Evolutionary conservation across 1,284 basidiomycete species (phyloP).

Genomic region (Malassezia caprae): DNA sequence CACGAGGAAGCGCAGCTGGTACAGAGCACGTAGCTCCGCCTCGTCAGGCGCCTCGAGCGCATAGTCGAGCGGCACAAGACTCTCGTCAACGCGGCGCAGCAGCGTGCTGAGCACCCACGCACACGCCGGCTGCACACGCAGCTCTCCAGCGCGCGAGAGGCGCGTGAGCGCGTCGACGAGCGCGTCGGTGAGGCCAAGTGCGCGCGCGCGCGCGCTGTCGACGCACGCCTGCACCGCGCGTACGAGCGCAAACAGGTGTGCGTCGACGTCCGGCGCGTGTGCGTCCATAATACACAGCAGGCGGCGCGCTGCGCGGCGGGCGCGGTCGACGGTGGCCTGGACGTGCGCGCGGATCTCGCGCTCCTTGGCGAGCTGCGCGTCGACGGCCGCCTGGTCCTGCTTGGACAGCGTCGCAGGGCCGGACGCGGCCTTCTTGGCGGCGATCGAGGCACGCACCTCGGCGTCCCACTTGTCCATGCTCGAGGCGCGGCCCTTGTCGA

Average conservation of each 20-base stretch:
- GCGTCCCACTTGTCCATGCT: conserved; percentile 46
- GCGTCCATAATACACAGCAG: conserved; percentile 26
- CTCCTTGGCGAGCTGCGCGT: conserved; percentile 38
- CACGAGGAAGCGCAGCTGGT: conserved; percentile 70
- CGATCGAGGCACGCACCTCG: conserved; percentile 42
- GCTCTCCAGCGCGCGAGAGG: not conserved
- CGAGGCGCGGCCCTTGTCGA: conserved; percentile 31
- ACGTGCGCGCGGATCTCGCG: conserved; percentile 30
- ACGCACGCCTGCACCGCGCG: conserved; percentile 28
- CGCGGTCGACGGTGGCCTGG: conserved; percentile 21
- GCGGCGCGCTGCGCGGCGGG: conserved; percentile 25
- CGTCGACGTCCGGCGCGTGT: conserved; percentile 24
- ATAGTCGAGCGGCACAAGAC: conserved; percentile 33
- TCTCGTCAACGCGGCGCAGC: conserved; percentile 31
- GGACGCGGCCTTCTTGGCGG: conserved; percentile 38
- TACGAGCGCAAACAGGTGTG: conserved; percentile 29
- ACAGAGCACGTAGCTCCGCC: conserved; percentile 72
- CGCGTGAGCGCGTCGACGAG: conserved; percentile 1
- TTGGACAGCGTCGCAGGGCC: conserved; percentile 35
- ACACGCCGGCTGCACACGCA: conserved; percentile 18
- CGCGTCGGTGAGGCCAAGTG: not conserved
- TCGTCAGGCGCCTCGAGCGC: conserved; percentile 49
- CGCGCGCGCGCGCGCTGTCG: conserved; percentile 19
- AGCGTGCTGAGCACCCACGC: conserved; percentile 29
- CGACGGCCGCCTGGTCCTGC: conserved; percentile 37